Evolutionary conservation across 164 flowering plant species (phyloP), one percentile per base, ranked within the genome.

Genomic region (Umbilicus rupestris): DNA sequence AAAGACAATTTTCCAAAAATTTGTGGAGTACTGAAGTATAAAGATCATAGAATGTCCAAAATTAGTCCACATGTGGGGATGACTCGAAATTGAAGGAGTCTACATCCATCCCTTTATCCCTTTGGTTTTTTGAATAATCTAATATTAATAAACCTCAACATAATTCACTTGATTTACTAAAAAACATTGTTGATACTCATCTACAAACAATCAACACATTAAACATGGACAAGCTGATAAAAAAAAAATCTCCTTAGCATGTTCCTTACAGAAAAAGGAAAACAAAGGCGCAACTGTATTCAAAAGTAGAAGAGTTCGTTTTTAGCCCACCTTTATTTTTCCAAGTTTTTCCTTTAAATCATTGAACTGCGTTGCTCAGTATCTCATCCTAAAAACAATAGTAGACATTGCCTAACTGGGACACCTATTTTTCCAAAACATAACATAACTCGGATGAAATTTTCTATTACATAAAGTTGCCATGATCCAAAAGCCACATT

Each of bases 341-440:
- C 84, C 84, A 81, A 50, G 78, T 81, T 71, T 81, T 81, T 63
- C 82, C 82, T 62, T 81, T 81, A 55, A 72, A 81, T 41, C 77
- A 74, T 31, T 76, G 74, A 50, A 81, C 84, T 33, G 84, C 84
- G 73, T 64, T 72, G 42, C 88, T 74, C 77, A 94, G 71, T 58
- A 85, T 73, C 65, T 85, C 85, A 87, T 94, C 98, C 98, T 94
- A 79, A 49, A 72, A 7, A n/a, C 45, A 19, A 76, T 28, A 68
- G 30, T 57, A 69, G 44, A 41, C 44, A 41, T 9, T 49, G 7
- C 7, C 24, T 16, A 29, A 7, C 1, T n/a, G n/a, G n/a, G n/a
- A n/a, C n/a, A n/a, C n/a, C n/a, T n/a, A 55, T 28, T 26, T 5
- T 55, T 28, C 33, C 60, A 3, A 28, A 55, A 7, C 11, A 19